Base-by-base conservation (phyloP, 2,329 filamentous ascomycete genomes). In the Trichophyton rubrum region DNA sequence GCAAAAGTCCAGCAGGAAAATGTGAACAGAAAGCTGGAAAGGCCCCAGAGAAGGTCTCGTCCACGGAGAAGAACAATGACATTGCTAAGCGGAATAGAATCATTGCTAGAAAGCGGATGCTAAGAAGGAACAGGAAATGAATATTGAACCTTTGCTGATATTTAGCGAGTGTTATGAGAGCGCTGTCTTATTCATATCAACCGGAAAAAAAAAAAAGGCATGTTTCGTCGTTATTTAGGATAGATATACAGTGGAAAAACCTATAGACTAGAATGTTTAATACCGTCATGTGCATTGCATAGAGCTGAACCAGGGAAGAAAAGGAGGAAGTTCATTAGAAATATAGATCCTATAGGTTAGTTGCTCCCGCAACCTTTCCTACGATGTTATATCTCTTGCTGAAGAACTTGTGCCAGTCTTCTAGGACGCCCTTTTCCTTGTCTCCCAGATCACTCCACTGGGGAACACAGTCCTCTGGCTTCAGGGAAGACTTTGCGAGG, bases 401-500 rank as follows among this genome's bases (percentile, higher is more conserved):
- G 75, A 99, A 99, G 76, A 95, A 99, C 1, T 88, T 95, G 64
- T 87, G 84, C 93, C 93, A 99, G 73, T 99, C 93, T 59, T 92
- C 82, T 63, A 99, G 77, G 2, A 88, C 86, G 27, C 83, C 84
- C 78, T 93, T 89, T 73, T 96, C 86, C 74, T 93, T 90, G 22
- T 95, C 90, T 13, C 80, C 79, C 58, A 99, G 78, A 68, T 90
- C 88, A 61, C 86, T 79, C 88, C 89, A 97, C 58, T 96, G 87
- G 1, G 93, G 78, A 35, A 78, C 78, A 65, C 89, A 92, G 66
- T 97, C 91, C 68, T 93, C 89, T 3, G 81, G 74, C 73, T 96
- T 95, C 57, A 91, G 85, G 6, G 90, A 96, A 0, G 90, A 93
- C 72, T 85, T 86, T 9, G 85, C 93, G 1, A 99, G 82, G 5